Conservation (phyloP, 768 basidiomycete species). For the Lentinula edodes region DNA sequence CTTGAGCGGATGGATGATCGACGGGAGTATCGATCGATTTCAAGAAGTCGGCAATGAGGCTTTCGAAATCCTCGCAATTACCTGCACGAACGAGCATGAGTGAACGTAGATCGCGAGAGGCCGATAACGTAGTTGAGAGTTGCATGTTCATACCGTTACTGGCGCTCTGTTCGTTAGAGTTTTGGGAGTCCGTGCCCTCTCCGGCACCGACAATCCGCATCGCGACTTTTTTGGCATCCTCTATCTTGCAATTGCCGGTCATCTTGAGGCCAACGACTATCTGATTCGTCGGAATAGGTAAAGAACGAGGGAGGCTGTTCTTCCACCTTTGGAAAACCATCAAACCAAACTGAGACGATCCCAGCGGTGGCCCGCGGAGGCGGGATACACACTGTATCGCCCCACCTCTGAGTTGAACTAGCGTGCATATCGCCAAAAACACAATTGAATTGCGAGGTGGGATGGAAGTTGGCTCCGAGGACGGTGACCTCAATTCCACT, state of each 20-base stretch:
- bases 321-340: constrained; percentile 61
- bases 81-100: constrained; percentile 50
- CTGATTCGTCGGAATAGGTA: constrained; percentile 88
- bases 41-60: constrained; percentile 74
- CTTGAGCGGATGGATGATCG: constrained; percentile 34
- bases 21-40: constrained; percentile 65
- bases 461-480: constrained; percentile 86
- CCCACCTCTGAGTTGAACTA: constrained; percentile 85
- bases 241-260: constrained; percentile 93
- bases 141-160: constrained; percentile 51
- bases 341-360: constrained; percentile 85
- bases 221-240: constrained; percentile 89
- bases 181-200: constrained; percentile 39
- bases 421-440: constrained; percentile 82
- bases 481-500: constrained; percentile 94
- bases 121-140: constrained; percentile 31
- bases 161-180: constrained; percentile 21
- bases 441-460: constrained; percentile 63
- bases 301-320: constrained; percentile 64
- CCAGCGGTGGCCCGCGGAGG: constrained; percentile 81
- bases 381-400: constrained; percentile 87
- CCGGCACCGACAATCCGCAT: constrained; percentile 84
- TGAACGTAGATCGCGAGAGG: constrained; percentile 43
- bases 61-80: constrained; percentile 64
- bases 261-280: constrained; percentile 94